Base-by-base conservation (phyloP, 345 rosid genomes). In the Eucalyptus sideroxylon region DNA sequence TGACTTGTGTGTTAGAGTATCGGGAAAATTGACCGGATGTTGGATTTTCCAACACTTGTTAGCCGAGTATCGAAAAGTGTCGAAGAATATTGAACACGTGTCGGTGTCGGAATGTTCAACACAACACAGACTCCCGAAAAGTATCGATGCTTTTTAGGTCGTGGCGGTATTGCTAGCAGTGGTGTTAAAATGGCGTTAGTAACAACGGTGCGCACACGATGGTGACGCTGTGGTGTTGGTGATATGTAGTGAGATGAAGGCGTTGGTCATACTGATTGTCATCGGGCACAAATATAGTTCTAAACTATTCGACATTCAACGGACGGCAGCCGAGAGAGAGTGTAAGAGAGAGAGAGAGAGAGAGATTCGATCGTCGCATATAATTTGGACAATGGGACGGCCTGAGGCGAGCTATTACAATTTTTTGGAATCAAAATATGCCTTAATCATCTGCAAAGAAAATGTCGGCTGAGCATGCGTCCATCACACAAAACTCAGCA, bases 21-120 rank as follows among this genome's bases (percentile, higher is more conserved):
- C 0, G 1, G 0, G 24, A 53, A 1, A 53, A 19, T 53, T 53
- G 26, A 53, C 0, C 0, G 1, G 0, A 53, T 53, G 59, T 8
- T 0, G 0, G 5, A 53, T 8, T 21, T 53, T 53, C 1, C 4
- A 19, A 8, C 2, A 53, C 24, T 19, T 53, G 11, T 19, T 53
- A 53, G 23, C 9, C 2, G 2, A 53, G 24, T 53, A 17, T 50
- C 3, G 0, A 50, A 51, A 3, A 50, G 3, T 50, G 1, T 50
- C 3, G 1, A 50, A 50, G 7, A 16, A 50, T 16, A 0, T 50
- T 50, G 3, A 50, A 50, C 19, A 51, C 8, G 2, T 16, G 7
- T 50, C 7, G 44, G 44, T 6, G 44, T 42, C 2, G 2, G 7
- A 51, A 17, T 51, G 9, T 51, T 51, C 9, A 51, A 51, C 56